Percentiles rank a stretch among this genome's conserved stretches.
Conservation (phyloP, 2,329 filamentous ascomycete species). For the Fusarium compactum region DNA sequence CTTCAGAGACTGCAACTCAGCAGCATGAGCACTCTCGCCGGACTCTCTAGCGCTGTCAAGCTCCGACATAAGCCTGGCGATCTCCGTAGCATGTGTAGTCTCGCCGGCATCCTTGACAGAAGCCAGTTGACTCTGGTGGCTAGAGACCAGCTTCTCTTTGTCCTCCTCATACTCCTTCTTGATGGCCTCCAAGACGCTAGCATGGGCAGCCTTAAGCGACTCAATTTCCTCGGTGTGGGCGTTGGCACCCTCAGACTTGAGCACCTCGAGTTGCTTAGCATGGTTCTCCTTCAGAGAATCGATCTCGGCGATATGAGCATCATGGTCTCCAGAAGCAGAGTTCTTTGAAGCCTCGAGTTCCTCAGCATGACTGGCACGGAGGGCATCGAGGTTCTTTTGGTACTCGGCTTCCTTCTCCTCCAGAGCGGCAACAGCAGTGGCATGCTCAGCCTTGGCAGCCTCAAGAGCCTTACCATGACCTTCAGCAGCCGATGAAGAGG, state of each 20-base stretch:
- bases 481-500: conserved; percentile 53
- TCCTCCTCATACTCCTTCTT: conserved; percentile 56
- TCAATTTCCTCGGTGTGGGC: conserved; percentile 57
- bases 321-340: conserved; percentile 61
- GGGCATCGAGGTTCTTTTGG: conserved; percentile 65
- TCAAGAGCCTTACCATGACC: conserved; percentile 58
- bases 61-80: conserved; percentile 45
- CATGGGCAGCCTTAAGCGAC: conserved; percentile 59
- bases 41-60: conserved; percentile 50
- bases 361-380: conserved; percentile 69
- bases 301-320: conserved; percentile 63
- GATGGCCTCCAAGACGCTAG: conserved; percentile 57
- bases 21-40: conserved; percentile 46
- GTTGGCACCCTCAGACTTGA: conserved; percentile 58
- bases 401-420: conserved; percentile 65
- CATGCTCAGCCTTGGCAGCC: conserved; percentile 58
- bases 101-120: conserved; percentile 49
- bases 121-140: conserved; percentile 50
- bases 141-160: conserved; percentile 51
- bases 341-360: conserved; percentile 69
- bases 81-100: conserved; percentile 48
- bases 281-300: conserved; percentile 68
- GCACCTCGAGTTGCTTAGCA: conserved; percentile 60
- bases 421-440: conserved; percentile 59
- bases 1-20: conserved; percentile 57